Evolutionary conservation across 2,329 filamentous ascomycete genomes (phyloP).

Genomic region (Cercospora beticola): DNA sequence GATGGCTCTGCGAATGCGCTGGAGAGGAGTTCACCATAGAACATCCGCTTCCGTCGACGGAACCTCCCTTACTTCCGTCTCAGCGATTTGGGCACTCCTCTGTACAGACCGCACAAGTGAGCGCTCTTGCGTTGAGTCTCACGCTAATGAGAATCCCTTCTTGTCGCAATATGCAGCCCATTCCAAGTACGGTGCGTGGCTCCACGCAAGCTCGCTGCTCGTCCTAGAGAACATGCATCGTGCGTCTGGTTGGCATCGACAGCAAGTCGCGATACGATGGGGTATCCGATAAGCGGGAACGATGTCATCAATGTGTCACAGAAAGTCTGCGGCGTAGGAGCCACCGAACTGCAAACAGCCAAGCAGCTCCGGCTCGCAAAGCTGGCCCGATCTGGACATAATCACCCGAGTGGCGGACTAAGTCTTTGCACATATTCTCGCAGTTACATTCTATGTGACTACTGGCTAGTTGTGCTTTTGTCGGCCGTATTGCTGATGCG

Average conservation of each 20-base stretch:
- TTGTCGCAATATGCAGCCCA: not conserved
- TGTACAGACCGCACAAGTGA: not conserved
- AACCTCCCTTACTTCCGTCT: not conserved
- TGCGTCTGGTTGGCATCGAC: constrained; percentile 2
- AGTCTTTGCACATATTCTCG: not conserved
- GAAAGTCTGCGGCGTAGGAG: not conserved
- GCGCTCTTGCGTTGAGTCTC: not conserved
- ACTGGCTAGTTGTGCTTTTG: not conserved
- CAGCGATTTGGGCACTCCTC: not conserved
- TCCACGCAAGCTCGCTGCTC: not conserved
- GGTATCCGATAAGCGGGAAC: not conserved
- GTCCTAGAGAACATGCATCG: not conserved
- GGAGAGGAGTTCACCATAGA: not conserved
- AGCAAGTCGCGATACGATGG: not conserved
- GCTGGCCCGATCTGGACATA: not conserved
- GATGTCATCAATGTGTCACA: constrained; percentile 3
- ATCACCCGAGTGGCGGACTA: constrained; percentile 7
- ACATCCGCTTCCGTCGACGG: not conserved
- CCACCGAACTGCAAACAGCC: not conserved
- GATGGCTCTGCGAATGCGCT: not conserved
- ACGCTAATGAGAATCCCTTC: not conserved
- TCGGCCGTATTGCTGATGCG: not conserved
- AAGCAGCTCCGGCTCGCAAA: constrained; percentile 3
- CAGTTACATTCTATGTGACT: not conserved
- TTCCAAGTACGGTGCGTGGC: not conserved